These are phyloP conservation scores for Trifolium pratense DNA, from an alignment of 306 rosid species.

Conservation along the genomic window DNA sequence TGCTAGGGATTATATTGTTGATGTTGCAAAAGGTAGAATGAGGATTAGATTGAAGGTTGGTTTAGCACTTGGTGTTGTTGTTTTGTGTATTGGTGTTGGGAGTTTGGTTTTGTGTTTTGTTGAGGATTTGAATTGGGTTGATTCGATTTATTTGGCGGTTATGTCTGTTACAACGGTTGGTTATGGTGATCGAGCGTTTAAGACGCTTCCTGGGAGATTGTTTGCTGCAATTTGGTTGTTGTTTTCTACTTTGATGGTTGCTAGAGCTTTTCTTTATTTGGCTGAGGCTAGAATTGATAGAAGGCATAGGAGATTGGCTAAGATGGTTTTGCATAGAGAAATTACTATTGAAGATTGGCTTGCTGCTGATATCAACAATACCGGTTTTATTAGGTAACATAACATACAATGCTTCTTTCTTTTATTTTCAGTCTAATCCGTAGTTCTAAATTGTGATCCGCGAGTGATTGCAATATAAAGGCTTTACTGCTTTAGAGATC, in stretches of 20 bases:
- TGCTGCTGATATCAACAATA: constrained; percentile 75
- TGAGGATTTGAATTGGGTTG: constrained; percentile 69
- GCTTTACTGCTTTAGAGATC: neutral
- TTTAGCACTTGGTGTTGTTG: constrained; percentile 84
- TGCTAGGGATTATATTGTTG: constrained; percentile 66
- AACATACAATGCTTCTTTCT: neutral
- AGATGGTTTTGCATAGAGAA: constrained; percentile 73
- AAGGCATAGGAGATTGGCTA: constrained; percentile 67
- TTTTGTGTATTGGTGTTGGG: constrained; percentile 75
- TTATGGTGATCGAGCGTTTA: constrained; percentile 81
- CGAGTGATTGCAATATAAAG: neutral
- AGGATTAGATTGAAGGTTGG: constrained; percentile 82
- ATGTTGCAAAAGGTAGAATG: constrained; percentile 89
- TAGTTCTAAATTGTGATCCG: neutral
- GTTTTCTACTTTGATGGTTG: constrained; percentile 77
- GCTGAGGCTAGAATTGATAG: constrained; percentile 80
- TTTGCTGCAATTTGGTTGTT: constrained; percentile 83
- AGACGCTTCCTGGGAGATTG: constrained; percentile 67
- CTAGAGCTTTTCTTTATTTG: constrained; percentile 75
- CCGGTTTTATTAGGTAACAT: constrained; percentile 75
- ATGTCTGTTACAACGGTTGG: constrained; percentile 92
- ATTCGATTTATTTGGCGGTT: constrained; percentile 71
- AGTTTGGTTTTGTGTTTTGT: constrained; percentile 62
- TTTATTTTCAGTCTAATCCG: neutral
- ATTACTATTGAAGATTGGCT: constrained; percentile 78